Evolutionary conservation across 2,329 filamentous ascomycete genomes (phyloP), one percentile per base, ranked within the genome.

Genomic region (Shiraia sp.): DNA sequence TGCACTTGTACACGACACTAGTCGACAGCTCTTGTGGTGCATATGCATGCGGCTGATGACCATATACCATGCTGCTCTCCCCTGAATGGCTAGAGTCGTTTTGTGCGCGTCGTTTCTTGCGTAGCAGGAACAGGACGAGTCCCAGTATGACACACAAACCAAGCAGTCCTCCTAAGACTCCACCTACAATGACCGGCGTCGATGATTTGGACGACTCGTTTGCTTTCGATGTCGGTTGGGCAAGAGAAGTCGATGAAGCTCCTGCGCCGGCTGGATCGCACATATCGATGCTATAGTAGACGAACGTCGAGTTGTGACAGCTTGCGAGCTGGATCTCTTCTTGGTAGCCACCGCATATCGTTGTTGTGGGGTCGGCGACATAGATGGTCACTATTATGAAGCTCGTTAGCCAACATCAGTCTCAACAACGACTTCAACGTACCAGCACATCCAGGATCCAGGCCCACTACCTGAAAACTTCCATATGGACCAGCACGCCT

Each of bases 401-500:
- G 12, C 7, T 12, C 28, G 3, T 30, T 10, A 30, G 28, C 9
- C 7, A 4, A 10, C n/a, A 3, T 4, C n/a, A 13, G 28, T 3
- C 16, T 3, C 8, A 15, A 13, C 7, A 26, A 4, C 6, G 19
- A 27, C 12, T 12, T 16, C 29, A 17, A 36, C 50, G 32, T 42
- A 61, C 59, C 55, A 31, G 50, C 32, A 37, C 59, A 63, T n/a
- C 57, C 58, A 7, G 40, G 34, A 33, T 62, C 59, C 17, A 61
- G 32, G 2, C 51, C 57, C 2, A 57, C 51, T 4, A 63, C 38
- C 27, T 59, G 57, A 30, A 62, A 61, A 36, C 55, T 56, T 1
- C 49, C 49, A 10, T 52, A 50, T 9, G 36, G 22, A 1, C 45
- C 49, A 22, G 40, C 51, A 10, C 41, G 36, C 23, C 42, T 42